These are phyloP conservation scores for Agaricus blazei DNA, from an alignment of 768 basidiomycete genomes.

Conservation along the genomic window DNA sequence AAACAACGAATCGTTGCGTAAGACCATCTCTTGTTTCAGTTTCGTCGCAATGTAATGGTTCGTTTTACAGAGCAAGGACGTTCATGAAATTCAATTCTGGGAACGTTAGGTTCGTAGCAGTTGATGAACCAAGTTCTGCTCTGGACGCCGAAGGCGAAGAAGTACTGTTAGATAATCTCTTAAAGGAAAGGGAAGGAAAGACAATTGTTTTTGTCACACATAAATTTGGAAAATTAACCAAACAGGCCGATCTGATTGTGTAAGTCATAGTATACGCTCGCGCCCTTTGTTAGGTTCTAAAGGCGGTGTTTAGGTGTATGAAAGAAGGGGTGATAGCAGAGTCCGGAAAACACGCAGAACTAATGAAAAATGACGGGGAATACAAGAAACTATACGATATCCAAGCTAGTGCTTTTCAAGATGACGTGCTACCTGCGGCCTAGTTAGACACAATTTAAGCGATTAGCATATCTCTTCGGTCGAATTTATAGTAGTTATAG, in stretches of 20 bases:
- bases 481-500: no score
- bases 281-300: not conserved
- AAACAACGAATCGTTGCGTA: constrained; percentile 46
- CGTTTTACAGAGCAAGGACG: constrained; percentile 31
- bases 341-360: constrained; percentile 34
- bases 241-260: constrained; percentile 48
- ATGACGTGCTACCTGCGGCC: not conserved
- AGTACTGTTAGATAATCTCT: constrained; percentile 36
- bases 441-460: no score
- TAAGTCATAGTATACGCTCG: constrained; percentile 18
- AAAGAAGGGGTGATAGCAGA: constrained; percentile 36
- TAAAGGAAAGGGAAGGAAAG: constrained; percentile 34
- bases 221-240: constrained; percentile 44
- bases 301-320: constrained; percentile 33
- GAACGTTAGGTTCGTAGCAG: constrained; percentile 42
- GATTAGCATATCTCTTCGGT: no score
- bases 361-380: constrained; percentile 30
- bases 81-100: constrained; percentile 38
- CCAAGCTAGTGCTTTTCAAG: constrained; percentile 26
- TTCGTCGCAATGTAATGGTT: constrained; percentile 3
- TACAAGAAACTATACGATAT: constrained; percentile 38
- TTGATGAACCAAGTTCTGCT: constrained; percentile 57
- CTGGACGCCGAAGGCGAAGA: constrained; percentile 52
- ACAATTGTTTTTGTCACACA: constrained; percentile 57
- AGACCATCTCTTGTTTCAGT: constrained; percentile 16